Percentiles rank a stretch among this genome's conserved stretches.
phyloP scores from a whole-genome alignment of 2,329 filamentous ascomycete species.

The Cyphellophora attinorum region DNA sequence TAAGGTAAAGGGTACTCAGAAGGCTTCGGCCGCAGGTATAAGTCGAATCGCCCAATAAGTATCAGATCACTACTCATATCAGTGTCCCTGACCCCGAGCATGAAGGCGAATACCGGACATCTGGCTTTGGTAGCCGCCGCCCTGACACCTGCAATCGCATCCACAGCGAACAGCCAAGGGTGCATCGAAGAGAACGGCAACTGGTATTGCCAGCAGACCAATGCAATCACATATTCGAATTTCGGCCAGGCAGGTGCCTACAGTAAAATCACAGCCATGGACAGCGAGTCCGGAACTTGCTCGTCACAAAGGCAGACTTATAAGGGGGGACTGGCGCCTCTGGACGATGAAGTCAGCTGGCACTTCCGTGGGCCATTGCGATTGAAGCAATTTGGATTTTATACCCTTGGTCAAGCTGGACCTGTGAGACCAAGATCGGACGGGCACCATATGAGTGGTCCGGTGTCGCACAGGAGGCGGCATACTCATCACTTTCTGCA shows the following conservation, averaged over 20 bases:
- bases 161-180: too few species aligned
- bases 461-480: slow-evolving; percentile 10
- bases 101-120: too few species aligned
- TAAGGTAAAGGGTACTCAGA: too few species aligned
- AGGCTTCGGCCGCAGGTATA: too few species aligned
- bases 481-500: slow-evolving; percentile 46
- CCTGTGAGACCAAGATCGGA: slow-evolving; percentile 26
- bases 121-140: too few species aligned
- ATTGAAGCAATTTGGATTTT: slow-evolving; percentile 60
- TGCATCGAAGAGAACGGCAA: slow-evolving; percentile 46
- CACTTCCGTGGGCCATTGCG: slow-evolving; percentile 63
- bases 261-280: slow-evolving; percentile 55
- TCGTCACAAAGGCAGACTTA: slow-evolving; percentile 40
- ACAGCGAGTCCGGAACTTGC: slow-evolving; percentile 41
- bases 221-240: slow-evolving; percentile 58
- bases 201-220: slow-evolving; percentile 52
- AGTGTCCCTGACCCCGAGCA: too few species aligned
- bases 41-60: too few species aligned
- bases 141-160: too few species aligned
- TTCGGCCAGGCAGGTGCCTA: slow-evolving; percentile 54
- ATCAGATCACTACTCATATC: too few species aligned
- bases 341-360: slow-evolving; percentile 61
- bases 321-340: slow-evolving; percentile 52
- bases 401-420: slow-evolving; percentile 40
- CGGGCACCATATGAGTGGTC: slow-evolving; percentile 8